phyloP scores from a whole-genome alignment of 1,284 basidiomycete species.

The Microbotryum lychnidis-dioicae region DNA sequence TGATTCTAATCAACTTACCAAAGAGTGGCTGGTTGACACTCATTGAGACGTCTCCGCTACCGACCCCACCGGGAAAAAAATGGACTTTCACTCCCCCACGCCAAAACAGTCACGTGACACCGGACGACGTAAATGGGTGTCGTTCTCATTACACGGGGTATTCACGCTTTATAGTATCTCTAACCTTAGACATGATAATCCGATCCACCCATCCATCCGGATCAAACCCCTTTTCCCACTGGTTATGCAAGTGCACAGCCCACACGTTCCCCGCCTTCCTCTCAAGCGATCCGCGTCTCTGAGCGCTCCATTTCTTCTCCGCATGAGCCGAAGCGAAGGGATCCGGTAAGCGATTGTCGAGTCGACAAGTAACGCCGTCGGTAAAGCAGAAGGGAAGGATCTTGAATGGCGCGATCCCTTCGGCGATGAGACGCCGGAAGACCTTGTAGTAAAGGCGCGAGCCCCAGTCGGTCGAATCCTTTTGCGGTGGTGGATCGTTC shows the following conservation, averaged over 20 bases:
- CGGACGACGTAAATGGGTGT: too few relatives aligned
- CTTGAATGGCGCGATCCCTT: constrained; percentile 68
- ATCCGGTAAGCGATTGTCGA: constrained; percentile 82
- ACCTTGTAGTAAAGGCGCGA: constrained; percentile 78
- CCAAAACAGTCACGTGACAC: too few relatives aligned
- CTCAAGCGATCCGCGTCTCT: constrained; percentile 58
- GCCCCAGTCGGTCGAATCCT: constrained; percentile 83
- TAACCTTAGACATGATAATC: too few relatives aligned
- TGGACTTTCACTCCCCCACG: too few relatives aligned
- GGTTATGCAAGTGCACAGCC: constrained; percentile 82
- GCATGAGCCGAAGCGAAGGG: constrained; percentile 59
- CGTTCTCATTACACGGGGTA: too few relatives aligned
- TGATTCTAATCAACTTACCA: too few relatives aligned
- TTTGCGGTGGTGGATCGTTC: constrained; percentile 57
- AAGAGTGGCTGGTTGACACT: too few relatives aligned
- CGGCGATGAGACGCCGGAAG: constrained; percentile 68
- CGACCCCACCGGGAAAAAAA: too few relatives aligned
- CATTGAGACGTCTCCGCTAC: too few relatives aligned
- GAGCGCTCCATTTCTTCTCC: constrained; percentile 47
- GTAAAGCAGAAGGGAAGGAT: constrained; percentile 87
- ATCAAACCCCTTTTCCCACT: constrained; percentile 78
- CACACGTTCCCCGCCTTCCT: constrained; percentile 62
- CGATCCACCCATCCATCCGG: constrained; percentile 60
- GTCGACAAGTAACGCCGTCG: constrained; percentile 77
- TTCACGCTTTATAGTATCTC: too few relatives aligned